These are phyloP conservation scores for Talaromyces sp. DNA, from an alignment of 2,329 filamentous ascomycete species.

Conservation along the genomic window DNA sequence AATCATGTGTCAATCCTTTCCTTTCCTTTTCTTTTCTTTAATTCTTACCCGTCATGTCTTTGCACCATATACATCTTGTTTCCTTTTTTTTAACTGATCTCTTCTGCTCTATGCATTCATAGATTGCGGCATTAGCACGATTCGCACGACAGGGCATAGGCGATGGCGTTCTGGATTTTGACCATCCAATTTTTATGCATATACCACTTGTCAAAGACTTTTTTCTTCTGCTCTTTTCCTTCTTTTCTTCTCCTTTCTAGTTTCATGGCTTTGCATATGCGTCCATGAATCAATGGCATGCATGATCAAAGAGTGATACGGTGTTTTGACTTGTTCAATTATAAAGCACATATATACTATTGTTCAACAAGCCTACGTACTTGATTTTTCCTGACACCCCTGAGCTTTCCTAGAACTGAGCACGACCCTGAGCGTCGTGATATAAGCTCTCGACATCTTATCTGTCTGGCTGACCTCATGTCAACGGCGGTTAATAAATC, in stretches of 20 bases:
- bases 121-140: constrained; percentile 11
- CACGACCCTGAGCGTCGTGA: too few species aligned
- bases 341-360: neutral
- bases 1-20: neutral
- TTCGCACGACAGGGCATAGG: constrained; percentile 11
- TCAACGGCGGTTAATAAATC: too few species aligned
- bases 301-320: constrained; percentile 1
- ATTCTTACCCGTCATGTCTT: neutral
- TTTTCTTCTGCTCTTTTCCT: constrained; percentile 6
- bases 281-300: constrained; percentile 8
- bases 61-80: neutral
- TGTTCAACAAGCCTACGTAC: neutral
- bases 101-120: constrained; percentile 11
- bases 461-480: too few species aligned
- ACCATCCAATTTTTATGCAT: constrained; percentile 12
- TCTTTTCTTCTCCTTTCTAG: constrained; percentile 5
- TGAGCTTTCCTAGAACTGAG: too few species aligned
- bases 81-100: neutral
- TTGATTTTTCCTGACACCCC: too few species aligned
- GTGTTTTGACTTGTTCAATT: neutral
- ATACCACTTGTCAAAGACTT: constrained; percentile 9
- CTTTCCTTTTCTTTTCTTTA: neutral
- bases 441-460: too few species aligned
- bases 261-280: constrained; percentile 21
- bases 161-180: constrained; percentile 11